Evolutionary conservation across 2,329 filamentous ascomycete species (phyloP).

Genomic region (Plenodomus biglobosus): DNA sequence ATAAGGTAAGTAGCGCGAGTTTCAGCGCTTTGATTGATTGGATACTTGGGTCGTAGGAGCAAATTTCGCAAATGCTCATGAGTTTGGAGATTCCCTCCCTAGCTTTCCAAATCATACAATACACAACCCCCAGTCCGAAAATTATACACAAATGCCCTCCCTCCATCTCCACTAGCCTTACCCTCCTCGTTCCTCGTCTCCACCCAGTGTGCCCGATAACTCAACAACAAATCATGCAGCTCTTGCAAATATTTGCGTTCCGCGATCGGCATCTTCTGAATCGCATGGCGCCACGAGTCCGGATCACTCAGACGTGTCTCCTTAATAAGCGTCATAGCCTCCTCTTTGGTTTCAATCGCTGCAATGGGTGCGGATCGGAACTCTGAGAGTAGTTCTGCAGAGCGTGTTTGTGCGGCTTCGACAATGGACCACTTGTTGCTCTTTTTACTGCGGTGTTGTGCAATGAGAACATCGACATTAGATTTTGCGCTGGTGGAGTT

Average conservation of each 20-base stretch:
- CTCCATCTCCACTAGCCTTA: slow-evolving; percentile 51
- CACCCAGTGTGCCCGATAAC: slow-evolving; percentile 63
- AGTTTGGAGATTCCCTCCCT: slow-evolving; percentile 2
- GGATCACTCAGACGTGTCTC: slow-evolving; percentile 74
- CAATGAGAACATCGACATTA: slow-evolving; percentile 81
- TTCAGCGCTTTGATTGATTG: too few species aligned
- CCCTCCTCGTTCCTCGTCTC: slow-evolving; percentile 38
- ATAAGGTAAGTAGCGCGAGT: too few species aligned
- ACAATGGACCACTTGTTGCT: slow-evolving; percentile 85
- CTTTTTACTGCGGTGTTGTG: slow-evolving; percentile 85
- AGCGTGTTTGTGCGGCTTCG: slow-evolving; percentile 66
- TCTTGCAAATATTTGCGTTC: slow-evolving; percentile 83
- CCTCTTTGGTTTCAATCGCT: slow-evolving; percentile 85
- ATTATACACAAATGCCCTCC: slow-evolving; percentile 87
- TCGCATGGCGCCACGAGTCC: slow-evolving; percentile 80
- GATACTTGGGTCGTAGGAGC: too few species aligned
- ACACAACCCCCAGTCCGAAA: slow-evolving; percentile 82
- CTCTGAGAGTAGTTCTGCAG: slow-evolving; percentile 65
- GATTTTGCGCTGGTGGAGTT: slow-evolving; percentile 31
- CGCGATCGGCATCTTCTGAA: slow-evolving; percentile 73
- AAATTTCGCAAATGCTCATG: too few species aligned
- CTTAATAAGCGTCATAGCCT: slow-evolving; percentile 74
- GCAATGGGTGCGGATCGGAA: slow-evolving; percentile 78
- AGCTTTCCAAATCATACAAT: slow-evolving; percentile 72
- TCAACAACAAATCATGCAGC: slow-evolving; percentile 72